Conservation (phyloP, 2,329 filamentous ascomycete species). For the Westerdykella ornata region DNA sequence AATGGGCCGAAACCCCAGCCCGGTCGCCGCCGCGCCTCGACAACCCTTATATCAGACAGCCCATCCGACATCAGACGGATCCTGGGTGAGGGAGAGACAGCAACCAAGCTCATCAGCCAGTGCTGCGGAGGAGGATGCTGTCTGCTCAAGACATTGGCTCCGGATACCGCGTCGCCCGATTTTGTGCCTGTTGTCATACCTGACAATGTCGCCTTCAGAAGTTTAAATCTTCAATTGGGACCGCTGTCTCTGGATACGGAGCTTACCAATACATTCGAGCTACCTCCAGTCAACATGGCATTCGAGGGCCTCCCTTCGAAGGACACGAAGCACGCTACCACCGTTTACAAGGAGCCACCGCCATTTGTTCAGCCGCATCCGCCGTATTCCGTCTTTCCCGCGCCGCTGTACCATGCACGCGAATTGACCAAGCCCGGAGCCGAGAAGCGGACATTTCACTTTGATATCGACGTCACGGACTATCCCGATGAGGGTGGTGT, state of each 20-base stretch:
- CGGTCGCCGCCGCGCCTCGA: slow-evolving; percentile 58
- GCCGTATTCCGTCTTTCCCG: slow-evolving; percentile 84
- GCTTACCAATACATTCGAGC: slow-evolving; percentile 57
- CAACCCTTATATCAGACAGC: slow-evolving; percentile 56
- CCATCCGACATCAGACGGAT: slow-evolving; percentile 54
- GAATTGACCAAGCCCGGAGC: slow-evolving; percentile 83
- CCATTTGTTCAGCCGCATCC: slow-evolving; percentile 90
- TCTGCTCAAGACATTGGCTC: slow-evolving; percentile 50
- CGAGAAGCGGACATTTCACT: slow-evolving; percentile 95
- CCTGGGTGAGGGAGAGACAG: slow-evolving; percentile 49
- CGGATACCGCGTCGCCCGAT: slow-evolving; percentile 40
- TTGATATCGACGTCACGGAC: slow-evolving; percentile 92
- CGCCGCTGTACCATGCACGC: slow-evolving; percentile 75
- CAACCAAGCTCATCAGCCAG: slow-evolving; percentile 56
- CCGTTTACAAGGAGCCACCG: slow-evolving; percentile 61
- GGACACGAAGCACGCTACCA: slow-evolving; percentile 38
- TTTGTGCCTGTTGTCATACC: slow-evolving; percentile 52
- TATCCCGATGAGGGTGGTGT: slow-evolving; percentile 79
- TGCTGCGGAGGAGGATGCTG: slow-evolving; percentile 61
- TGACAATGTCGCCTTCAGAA: slow-evolving; percentile 78
- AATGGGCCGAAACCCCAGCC: slow-evolving; percentile 30
- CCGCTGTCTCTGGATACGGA: slow-evolving; percentile 63
- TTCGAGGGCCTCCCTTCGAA: slow-evolving; percentile 53
- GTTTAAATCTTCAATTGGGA: slow-evolving; percentile 68
- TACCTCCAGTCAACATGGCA: slow-evolving; percentile 70